Conservation (phyloP, 1,139 yeast genomes). For the Sugiyamaella japonica region DNA sequence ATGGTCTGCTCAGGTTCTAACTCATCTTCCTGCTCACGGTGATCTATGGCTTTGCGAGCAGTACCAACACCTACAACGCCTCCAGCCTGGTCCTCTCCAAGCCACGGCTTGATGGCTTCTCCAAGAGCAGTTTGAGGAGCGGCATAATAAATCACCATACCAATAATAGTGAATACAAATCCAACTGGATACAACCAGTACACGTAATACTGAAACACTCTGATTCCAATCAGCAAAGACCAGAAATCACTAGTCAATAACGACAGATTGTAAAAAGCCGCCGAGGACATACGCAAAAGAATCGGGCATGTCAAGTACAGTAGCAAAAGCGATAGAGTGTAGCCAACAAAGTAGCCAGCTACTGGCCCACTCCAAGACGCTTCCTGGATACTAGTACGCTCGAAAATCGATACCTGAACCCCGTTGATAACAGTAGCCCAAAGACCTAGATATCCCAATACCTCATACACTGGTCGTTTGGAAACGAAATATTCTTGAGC, state of each 20-base stretch:
- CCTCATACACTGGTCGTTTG: conserved; percentile 47
- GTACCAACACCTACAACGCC: conserved; percentile 48
- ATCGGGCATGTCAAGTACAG: conserved; percentile 46
- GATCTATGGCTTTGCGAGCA: conserved; percentile 32
- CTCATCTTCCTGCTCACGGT: conserved; percentile 15
- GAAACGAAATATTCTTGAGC: conserved; percentile 48
- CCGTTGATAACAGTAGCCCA: conserved; percentile 46
- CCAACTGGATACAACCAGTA: conserved; percentile 50
- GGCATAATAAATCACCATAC: conserved; percentile 44
- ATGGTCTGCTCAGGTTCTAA: conserved; percentile 17
- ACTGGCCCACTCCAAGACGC: conserved; percentile 45
- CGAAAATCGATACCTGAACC: conserved; percentile 47
- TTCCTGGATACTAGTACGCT: conserved; percentile 39
- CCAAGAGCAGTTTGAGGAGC: conserved; percentile 41
- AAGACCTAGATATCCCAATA: conserved; percentile 46
- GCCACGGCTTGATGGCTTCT: conserved; percentile 49
- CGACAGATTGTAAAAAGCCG: conserved; percentile 48
- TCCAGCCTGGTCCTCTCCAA: conserved; percentile 43
- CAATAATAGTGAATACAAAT: conserved; percentile 45
- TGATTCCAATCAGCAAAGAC: conserved; percentile 46
- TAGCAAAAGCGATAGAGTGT: conserved; percentile 43
- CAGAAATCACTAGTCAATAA: conserved; percentile 48
- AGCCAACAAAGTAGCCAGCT: conserved; percentile 48
- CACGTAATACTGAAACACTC: conserved; percentile 46
- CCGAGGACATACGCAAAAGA: conserved; percentile 47